A percentile compares a stretch with the other conserved stretches of the same genome.
phyloP scores from a whole-genome alignment of 495 filamentous ascomycete species.

The Pseudevernia furfuracea region DNA sequence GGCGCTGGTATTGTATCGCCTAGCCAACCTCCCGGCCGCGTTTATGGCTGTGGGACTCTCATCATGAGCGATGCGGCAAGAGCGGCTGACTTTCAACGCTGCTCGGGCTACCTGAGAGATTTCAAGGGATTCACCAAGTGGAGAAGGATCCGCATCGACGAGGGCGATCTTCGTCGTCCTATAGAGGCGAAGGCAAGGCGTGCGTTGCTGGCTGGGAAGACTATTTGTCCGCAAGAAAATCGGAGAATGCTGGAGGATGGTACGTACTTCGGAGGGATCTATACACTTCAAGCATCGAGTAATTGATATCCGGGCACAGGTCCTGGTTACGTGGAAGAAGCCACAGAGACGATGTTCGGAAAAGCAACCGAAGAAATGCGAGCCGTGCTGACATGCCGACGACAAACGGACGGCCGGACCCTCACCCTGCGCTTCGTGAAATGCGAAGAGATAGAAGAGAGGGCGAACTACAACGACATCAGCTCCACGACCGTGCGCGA shows the following conservation, averaged over 20 bases:
- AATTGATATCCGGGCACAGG: neutral
- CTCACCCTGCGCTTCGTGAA: conserved; percentile 1
- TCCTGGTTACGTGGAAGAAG: neutral
- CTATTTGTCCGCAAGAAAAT: neutral
- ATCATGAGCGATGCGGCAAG: conserved; percentile 11
- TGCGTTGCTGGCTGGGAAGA: neutral
- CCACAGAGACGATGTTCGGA: neutral
- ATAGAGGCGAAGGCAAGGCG: neutral
- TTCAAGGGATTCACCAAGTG: conserved; percentile 1
- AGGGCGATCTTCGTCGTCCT: neutral
- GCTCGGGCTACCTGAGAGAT: neutral
- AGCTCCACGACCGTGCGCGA: neutral
- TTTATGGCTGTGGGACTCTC: neutral
- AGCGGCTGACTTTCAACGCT: neutral
- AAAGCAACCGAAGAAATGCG: neutral
- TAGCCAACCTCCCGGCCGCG: too few species aligned
- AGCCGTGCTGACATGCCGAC: neutral
- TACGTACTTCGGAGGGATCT: too few species aligned
- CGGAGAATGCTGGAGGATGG: neutral
- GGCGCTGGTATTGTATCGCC: neutral
- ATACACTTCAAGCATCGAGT: too few species aligned
- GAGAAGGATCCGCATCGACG: neutral
- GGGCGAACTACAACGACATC: neutral
- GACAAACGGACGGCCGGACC: neutral
- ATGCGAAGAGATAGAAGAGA: neutral